phyloP scores from a whole-genome alignment of 2,329 filamentous ascomycete species.

The Acarospora socialis region DNA sequence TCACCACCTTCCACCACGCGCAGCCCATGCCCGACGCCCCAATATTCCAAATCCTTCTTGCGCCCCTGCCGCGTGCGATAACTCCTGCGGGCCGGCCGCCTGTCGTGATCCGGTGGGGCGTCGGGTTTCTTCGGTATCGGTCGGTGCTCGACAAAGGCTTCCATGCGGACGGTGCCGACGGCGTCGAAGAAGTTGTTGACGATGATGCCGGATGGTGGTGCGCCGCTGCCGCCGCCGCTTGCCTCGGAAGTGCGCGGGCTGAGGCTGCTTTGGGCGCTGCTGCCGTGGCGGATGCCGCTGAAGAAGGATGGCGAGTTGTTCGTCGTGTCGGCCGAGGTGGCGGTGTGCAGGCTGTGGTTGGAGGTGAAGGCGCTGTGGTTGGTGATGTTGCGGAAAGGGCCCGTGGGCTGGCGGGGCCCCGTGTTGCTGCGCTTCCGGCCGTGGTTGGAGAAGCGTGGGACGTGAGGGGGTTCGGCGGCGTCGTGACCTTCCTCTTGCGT shows the following conservation, averaged over 20 bases:
- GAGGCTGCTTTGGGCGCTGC: slow-evolving; percentile 28
- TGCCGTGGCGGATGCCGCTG: slow-evolving; percentile 16
- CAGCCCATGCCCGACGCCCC: slow-evolving; percentile 14
- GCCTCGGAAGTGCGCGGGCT: slow-evolving; percentile 39
- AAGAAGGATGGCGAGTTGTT: slow-evolving; percentile 37
- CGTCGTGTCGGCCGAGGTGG: slow-evolving; percentile 28
- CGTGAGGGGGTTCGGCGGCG: slow-evolving; percentile 36
- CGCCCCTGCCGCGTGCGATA: slow-evolving; percentile 12
- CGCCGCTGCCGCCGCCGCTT: slow-evolving; percentile 21
- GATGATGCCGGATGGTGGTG: slow-evolving; percentile 27
- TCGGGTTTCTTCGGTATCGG: neutral
- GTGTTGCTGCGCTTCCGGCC: slow-evolving; percentile 83
- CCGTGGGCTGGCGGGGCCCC: slow-evolving; percentile 56
- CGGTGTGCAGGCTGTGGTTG: slow-evolving; percentile 13
- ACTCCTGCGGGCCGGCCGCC: slow-evolving; percentile 14
- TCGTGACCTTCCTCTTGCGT: too few relatives aligned
- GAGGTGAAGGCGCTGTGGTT: slow-evolving; percentile 22
- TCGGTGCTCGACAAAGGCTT: slow-evolving; percentile 65
- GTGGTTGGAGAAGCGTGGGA: slow-evolving; percentile 46
- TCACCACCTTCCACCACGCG: slow-evolving; percentile 21
- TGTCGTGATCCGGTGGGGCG: neutral
- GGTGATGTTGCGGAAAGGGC: slow-evolving; percentile 65
- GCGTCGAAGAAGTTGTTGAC: slow-evolving; percentile 62
- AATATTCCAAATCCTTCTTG: slow-evolving; percentile 19
- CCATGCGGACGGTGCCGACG: slow-evolving; percentile 87